Evolutionary conservation across 176 grass and related monocot species (phyloP).

Genomic region (Canna indica): DNA sequence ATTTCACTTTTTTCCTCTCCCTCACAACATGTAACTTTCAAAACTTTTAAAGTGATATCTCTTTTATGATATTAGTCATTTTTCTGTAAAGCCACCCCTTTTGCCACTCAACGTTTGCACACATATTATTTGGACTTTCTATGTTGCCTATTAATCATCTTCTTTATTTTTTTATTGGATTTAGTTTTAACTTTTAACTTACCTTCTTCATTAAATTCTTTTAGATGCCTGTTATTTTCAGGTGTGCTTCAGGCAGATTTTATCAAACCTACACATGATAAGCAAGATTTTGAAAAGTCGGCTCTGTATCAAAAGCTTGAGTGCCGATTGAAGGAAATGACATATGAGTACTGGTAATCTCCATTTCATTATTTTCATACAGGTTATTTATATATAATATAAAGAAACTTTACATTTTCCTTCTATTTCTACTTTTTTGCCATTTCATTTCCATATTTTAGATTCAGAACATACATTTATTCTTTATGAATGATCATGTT

Average conservation of each 20-base stretch:
- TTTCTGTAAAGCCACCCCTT: not conserved
- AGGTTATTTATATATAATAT: not conserved
- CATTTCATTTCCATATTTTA: not conserved
- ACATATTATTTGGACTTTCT: not conserved
- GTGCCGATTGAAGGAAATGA: conserved; percentile 46
- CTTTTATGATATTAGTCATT: not conserved
- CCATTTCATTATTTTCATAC: not conserved
- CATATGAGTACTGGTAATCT: conserved; percentile 41
- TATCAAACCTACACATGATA: conserved; percentile 60
- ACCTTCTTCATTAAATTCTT: not conserved
- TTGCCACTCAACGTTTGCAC: not conserved
- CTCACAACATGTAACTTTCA: not conserved
- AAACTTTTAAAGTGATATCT: no score
- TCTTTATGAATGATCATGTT: no score
- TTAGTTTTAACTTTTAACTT: not conserved
- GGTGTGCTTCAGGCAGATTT: conserved; percentile 44
- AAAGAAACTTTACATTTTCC: not conserved
- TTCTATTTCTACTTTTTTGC: not conserved
- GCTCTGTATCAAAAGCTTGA: conserved; percentile 36
- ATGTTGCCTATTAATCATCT: not conserved
- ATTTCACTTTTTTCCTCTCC: not conserved
- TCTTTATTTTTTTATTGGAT: not conserved
- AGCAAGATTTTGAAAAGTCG: conserved; percentile 32
- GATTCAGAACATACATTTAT: no score
- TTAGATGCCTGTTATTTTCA: not conserved